Base-by-base conservation (phyloP, 2,329 filamentous ascomycete species). In the Colletotrichum sp. region DNA sequence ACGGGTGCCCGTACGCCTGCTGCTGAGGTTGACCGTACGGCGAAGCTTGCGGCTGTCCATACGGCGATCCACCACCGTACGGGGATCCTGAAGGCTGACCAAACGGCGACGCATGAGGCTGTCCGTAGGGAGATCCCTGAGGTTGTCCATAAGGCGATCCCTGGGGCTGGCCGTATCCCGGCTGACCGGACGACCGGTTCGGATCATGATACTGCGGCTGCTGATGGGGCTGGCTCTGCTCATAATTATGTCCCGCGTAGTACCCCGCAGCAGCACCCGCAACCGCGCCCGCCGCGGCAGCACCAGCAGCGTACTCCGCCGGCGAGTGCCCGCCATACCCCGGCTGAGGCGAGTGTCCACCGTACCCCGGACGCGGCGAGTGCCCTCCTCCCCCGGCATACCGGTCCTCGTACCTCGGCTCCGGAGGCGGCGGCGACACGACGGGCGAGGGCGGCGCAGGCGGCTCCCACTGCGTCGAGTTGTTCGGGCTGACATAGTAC, bases 401-500 rank as follows among this genome's bases (percentile, higher is more conserved):
- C 15, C 58, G 33, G 1, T 76, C 77, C 36, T 71, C 76, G 66
- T 63, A 76, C 47, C 76, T 68, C 12, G 73, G 72, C 43, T 76
- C 65, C 36, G 16, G 61, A 12, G 69, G 43, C n/a, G 72, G 72
- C 6, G 72, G 72, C 18, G 69, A 71, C 16, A 68, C 38, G 11
- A 64, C 47, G 3, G 64, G 58, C 29, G 63, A 64, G 6, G 64
- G 61, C 54, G 76, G 67, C 59, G 77, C 79, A 1, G 83, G 83
- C 1, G 81, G 80, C 51, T 91, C 89, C 90, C 90, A 92, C 76
- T 91, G 89, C 1, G 88, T 86, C 70, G 86, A 86, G 18, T 89
- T 89, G 13, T 88, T 89, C 43, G 87, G 83, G 77, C 92, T 88
- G 69, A 91, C 83, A 77, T 89, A 92, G 82, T 87, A 92, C 83